These are phyloP conservation scores for Sesbania bispinosa DNA, from an alignment of 306 rosid genomes.

Conservation along the genomic window DNA sequence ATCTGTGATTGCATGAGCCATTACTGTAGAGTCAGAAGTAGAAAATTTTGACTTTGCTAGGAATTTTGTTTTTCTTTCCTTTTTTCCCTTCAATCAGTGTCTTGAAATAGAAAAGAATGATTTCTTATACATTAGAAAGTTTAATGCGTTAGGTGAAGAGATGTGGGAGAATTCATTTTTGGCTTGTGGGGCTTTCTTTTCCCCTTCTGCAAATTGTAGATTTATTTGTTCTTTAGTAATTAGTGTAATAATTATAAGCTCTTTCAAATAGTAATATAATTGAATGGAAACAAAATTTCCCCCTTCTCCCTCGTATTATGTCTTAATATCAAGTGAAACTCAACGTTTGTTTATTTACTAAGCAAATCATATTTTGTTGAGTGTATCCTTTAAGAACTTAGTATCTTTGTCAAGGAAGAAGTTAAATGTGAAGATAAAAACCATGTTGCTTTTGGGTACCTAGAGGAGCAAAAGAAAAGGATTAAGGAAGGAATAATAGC, in stretches of 20 bases:
- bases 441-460: not conserved
- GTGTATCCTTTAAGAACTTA: not conserved
- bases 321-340: not conserved
- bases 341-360: not conserved
- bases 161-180: conserved; percentile 43
- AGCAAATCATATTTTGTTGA: not conserved
- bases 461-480: too few relatives aligned
- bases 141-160: conserved; percentile 40
- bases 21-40: conserved; percentile 52
- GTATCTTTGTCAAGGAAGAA: not conserved
- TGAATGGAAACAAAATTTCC: conserved; percentile 12
- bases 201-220: conserved; percentile 44
- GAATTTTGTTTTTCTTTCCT: conserved; percentile 15
- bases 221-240: conserved; percentile 34
- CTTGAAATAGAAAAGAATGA: conserved; percentile 35
- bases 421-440: not conserved
- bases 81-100: conserved; percentile 26
- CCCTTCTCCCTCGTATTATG: not conserved
- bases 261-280: conserved; percentile 30
- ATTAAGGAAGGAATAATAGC: too few relatives aligned
- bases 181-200: conserved; percentile 39
- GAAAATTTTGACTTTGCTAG: conserved; percentile 59
- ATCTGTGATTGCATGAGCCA: conserved; percentile 27
- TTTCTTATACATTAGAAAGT: conserved; percentile 43
- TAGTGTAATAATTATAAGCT: conserved; percentile 49